Conservation (phyloP, 2,329 filamentous ascomycete species). For the Aspergillus caelatus region DNA sequence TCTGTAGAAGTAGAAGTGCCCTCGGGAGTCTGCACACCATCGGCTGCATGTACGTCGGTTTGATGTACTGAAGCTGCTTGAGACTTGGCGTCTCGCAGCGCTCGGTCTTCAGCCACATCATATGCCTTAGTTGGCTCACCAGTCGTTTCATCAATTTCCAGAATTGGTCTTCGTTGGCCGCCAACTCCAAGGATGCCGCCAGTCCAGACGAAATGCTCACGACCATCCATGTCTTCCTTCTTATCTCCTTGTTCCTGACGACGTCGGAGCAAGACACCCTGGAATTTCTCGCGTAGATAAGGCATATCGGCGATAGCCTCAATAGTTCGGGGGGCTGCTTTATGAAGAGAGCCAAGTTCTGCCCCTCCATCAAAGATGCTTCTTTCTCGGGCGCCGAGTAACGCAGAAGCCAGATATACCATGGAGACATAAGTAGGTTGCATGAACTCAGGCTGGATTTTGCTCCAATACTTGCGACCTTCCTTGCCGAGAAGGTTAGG, state of each 20-base stretch:
- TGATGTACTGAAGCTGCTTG: background rate
- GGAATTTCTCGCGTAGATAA: constrained; percentile 43
- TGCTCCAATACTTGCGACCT: constrained; percentile 37
- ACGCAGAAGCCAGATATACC: constrained; percentile 45
- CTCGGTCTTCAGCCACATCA: background rate
- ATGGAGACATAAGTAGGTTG: constrained; percentile 49
- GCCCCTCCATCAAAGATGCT: constrained; percentile 37
- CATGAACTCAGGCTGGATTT: constrained; percentile 43
- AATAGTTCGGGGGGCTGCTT: constrained; percentile 40
- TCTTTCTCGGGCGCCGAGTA: constrained; percentile 39
- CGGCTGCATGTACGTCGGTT: background rate
- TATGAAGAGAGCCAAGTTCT: constrained; percentile 32
- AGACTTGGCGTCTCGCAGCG: background rate
- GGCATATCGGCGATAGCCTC: constrained; percentile 42
- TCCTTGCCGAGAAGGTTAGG: constrained; percentile 34
- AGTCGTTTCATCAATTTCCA: background rate
- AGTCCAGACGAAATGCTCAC: constrained; percentile 35
- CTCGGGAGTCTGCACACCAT: constrained; percentile 4
- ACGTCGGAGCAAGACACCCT: constrained; percentile 43
- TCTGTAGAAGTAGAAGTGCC: constrained; percentile 2
- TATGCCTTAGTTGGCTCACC: background rate
- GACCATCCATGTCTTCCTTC: constrained; percentile 10
- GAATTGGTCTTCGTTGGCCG: constrained; percentile 22
- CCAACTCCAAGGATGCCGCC: constrained; percentile 36
- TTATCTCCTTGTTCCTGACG: constrained; percentile 29